Percentiles rank a stretch among this genome's conserved stretches.
phyloP scores from a whole-genome alignment of 1,139 yeast species.

The Saccharomycopsis hybrid region DNA sequence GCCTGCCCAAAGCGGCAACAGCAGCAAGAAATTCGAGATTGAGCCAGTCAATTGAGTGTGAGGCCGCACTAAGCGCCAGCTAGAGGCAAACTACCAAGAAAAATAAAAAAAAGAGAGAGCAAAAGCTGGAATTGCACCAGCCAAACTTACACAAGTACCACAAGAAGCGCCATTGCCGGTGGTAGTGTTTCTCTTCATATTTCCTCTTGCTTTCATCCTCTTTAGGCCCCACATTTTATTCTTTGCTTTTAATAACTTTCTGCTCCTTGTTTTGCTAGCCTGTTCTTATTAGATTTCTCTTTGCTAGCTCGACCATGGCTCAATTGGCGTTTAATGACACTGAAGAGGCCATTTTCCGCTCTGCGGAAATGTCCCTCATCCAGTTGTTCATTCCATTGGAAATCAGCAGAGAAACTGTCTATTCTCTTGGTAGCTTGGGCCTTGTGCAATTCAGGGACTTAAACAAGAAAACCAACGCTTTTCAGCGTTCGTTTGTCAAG shows the following conservation, averaged over 20 bases:
- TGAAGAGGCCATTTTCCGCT: conserved; percentile 30
- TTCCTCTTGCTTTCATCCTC: background rate
- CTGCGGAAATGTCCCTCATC: conserved; percentile 77
- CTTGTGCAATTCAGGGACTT: conserved; percentile 64
- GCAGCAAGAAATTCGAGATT: too few species aligned
- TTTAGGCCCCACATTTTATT: background rate
- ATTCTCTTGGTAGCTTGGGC: conserved; percentile 58
- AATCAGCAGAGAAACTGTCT: conserved; percentile 57
- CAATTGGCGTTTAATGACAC: conserved; percentile 1
- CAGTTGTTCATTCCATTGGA: conserved; percentile 71
- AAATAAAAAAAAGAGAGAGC: too few species aligned
- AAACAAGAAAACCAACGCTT: conserved; percentile 59
- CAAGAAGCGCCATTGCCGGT: too few species aligned
- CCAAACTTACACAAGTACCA: too few species aligned
- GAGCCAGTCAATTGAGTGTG: too few species aligned
- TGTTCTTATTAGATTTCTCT: background rate
- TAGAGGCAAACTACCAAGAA: too few species aligned
- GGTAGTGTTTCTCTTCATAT: background rate
- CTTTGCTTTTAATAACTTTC: background rate
- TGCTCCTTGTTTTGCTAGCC: background rate
- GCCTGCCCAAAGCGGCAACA: too few species aligned
- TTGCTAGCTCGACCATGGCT: background rate
- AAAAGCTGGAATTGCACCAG: too few species aligned
- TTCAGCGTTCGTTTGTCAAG: conserved; percentile 66
- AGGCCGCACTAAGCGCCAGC: too few species aligned